A percentile compares a stretch with the other conserved stretches of the same genome.
Conservation (phyloP, 1,284 basidiomycete species). For the Sporisorium reilianum region DNA sequence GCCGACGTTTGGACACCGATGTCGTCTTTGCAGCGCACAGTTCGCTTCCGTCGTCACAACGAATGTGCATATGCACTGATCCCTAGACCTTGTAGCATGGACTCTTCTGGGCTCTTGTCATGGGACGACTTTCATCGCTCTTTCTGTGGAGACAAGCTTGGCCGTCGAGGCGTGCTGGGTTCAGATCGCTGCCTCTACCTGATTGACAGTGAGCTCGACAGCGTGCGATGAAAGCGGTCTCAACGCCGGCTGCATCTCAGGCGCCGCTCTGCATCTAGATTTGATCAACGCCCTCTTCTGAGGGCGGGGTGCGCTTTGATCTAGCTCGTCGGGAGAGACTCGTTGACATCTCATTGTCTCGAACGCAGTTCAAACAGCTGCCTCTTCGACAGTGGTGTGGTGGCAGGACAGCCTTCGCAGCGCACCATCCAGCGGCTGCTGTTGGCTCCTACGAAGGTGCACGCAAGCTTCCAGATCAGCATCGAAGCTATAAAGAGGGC, state of each 20-base stretch:
- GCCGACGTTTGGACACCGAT: too few relatives aligned
- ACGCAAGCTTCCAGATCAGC: background rate
- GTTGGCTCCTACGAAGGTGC: background rate
- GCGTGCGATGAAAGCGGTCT: background rate
- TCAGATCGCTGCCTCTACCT: too few relatives aligned
- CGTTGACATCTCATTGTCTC: too few relatives aligned
- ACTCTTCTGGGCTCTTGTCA: background rate
- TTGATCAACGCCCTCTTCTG: too few relatives aligned
- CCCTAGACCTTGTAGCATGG: too few relatives aligned
- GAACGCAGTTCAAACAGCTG: too few relatives aligned
- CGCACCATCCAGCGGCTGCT: background rate
- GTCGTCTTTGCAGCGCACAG: background rate
- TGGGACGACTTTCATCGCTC: background rate
- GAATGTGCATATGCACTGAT: background rate
- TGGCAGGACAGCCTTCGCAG: too few relatives aligned
- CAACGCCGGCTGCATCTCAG: too few relatives aligned
- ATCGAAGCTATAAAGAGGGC: background rate
- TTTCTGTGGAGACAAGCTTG: background rate
- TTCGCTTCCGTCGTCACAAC: background rate
- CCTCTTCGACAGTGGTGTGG: background rate
- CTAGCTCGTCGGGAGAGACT: too few relatives aligned
- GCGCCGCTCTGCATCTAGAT: background rate
- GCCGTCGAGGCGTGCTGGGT: too few relatives aligned
- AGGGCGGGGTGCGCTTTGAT: too few relatives aligned
- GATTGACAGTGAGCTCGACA: background rate